Base-by-base conservation (phyloP, 2,329 filamentous ascomycete species). In the Fusarium sp. region DNA sequence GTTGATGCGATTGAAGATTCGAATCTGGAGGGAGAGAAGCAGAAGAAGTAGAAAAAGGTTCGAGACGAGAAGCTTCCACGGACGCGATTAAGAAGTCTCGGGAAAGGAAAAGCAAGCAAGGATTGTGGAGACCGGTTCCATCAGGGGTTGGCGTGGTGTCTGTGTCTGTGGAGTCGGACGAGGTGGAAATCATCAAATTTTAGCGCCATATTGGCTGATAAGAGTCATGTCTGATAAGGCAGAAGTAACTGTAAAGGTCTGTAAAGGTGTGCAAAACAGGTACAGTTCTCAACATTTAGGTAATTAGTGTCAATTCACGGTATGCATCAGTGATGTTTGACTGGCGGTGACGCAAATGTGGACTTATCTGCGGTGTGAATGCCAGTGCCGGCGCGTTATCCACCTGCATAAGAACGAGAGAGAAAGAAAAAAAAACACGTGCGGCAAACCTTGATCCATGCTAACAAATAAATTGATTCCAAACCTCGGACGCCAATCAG, bases 171-270 rank as follows among this genome's bases (percentile, higher is more conserved):
- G 65, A 69, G 31, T 56, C 42, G 66, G 66, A 68, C 49, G 62
- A 51, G 20, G 56, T 69, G 42, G 66, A 68, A 62, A 69, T 55
- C 63, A 51, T 49, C 47, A 43, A 59, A 66, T 61, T 63, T 57
- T 68, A 68, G 66, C 61, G 65, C 31, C 55, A 50, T 52, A 47
- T 66, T 53, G 53, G 65, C 52, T 68, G 62, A 66, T 69, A 17
- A n/a, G 25, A 25, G 25, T 25, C 23, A 25, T 25, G 23, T 25
- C 6, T 6, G 45, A 36, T 45, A 31, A 6, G n/a, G n/a, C 11
- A 11, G 9, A 29, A 11, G 29, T 33, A 10, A 35, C 14, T n/a
- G n/a, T n/a, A n/a, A n/a, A n/a, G n/a, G n/a, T n/a, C n/a, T n/a
- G n/a, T n/a, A n/a, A n/a, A n/a, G n/a, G n/a, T n/a, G n/a, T n/a